phyloP scores from a whole-genome alignment of 1,284 basidiomycete species.

The Irpex sp. region DNA sequence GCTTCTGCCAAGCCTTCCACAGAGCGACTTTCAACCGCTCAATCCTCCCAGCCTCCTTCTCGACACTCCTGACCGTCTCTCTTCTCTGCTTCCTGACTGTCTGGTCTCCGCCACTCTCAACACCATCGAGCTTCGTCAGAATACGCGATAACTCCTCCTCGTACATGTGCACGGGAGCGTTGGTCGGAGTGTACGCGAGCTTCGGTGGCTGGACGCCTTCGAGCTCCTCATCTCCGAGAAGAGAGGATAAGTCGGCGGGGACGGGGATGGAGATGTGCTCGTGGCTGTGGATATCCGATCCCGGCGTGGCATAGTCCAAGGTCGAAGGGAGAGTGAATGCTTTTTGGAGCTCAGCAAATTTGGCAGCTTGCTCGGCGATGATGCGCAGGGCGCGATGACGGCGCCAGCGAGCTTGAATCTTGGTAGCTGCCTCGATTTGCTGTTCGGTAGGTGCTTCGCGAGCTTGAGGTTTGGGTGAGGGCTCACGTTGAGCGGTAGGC shows the following conservation, averaged over 20 bases:
- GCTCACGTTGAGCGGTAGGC: neutral
- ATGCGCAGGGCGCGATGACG: conserved; percentile 20
- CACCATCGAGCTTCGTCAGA: conserved; percentile 60
- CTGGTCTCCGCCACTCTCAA: conserved; percentile 61
- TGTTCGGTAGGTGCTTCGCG: conserved; percentile 7
- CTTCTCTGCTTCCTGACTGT: conserved; percentile 52
- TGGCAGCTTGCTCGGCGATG: conserved; percentile 18
- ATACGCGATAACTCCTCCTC: conserved; percentile 56
- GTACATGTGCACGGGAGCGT: conserved; percentile 47
- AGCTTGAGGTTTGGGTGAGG: conserved; percentile 10
- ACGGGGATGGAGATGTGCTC: conserved; percentile 11
- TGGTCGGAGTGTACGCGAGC: conserved; percentile 39
- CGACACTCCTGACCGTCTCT: conserved; percentile 55
- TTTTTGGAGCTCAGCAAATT: conserved; percentile 21
- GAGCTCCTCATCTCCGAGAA: conserved; percentile 11
- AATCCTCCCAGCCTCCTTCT: conserved; percentile 48
- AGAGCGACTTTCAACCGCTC: conserved; percentile 30
- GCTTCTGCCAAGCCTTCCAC: conserved; percentile 12
- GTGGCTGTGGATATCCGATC: neutral
- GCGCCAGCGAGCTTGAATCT: conserved; percentile 26
- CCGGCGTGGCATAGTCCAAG: conserved; percentile 21
- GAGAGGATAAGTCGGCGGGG: neutral
- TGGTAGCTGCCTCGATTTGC: conserved; percentile 22
- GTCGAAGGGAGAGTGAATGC: conserved; percentile 22
- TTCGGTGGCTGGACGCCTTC: conserved; percentile 12